phyloP scores from a whole-genome alignment of 495 filamentous ascomycete genomes.

The Lasiosphaeria miniovina region DNA sequence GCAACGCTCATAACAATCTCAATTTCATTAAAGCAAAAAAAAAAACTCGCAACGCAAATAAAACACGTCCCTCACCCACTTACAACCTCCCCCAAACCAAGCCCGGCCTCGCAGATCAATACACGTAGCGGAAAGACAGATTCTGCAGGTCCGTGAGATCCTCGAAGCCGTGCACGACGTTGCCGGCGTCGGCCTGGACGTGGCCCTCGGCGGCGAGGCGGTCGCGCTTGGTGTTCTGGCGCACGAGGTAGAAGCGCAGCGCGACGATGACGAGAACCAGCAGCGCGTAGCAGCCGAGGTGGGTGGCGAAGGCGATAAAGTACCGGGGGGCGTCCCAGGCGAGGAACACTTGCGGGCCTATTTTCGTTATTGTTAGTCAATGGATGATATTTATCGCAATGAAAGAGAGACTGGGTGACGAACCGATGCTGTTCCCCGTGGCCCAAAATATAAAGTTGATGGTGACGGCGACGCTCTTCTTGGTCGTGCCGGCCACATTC shows the following conservation, averaged over 20 bases:
- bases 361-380: not conserved
- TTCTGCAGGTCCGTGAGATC: slow-evolving; percentile 61
- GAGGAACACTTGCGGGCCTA: slow-evolving; percentile 52
- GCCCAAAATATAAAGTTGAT: slow-evolving; percentile 51
- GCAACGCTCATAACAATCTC: too few relatives aligned
- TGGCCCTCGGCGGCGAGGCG: slow-evolving; percentile 41
- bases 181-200: slow-evolving; percentile 38
- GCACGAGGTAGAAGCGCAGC: slow-evolving; percentile 46
- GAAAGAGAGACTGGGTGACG: slow-evolving; percentile 10
- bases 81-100: too few relatives aligned
- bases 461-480: slow-evolving; percentile 48
- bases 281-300: slow-evolving; percentile 51
- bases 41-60: too few relatives aligned
- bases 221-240: slow-evolving; percentile 49
- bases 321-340: slow-evolving; percentile 49
- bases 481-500: slow-evolving; percentile 56
- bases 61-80: too few relatives aligned
- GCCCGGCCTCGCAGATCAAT: slow-evolving; percentile 1
- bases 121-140: slow-evolving; percentile 52
- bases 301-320: slow-evolving; percentile 52
- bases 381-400: not conserved
- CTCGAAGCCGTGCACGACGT: slow-evolving; percentile 50
- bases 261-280: slow-evolving; percentile 45
- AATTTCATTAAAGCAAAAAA: too few relatives aligned
- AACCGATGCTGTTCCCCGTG: slow-evolving; percentile 47